phyloP scores from a whole-genome alignment of 768 basidiomycete species.

The Tricholomella constricta region DNA sequence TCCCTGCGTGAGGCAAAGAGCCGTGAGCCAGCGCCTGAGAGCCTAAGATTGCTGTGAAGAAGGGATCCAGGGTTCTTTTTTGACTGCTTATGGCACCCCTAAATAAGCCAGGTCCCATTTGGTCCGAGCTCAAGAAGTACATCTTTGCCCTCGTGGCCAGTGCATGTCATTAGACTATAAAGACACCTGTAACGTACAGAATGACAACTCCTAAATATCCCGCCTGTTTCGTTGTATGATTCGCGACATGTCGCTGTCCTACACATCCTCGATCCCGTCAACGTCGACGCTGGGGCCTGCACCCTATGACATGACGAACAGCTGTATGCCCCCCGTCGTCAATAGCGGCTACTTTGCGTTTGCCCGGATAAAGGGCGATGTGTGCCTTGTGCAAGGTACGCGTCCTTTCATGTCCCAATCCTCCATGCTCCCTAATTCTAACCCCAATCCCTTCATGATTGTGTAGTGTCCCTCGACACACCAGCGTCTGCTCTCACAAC shows the following conservation, averaged over 20 bases:
- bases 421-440: background rate
- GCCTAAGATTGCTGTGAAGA: background rate
- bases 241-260: slow-evolving; percentile 14
- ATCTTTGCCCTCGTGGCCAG: slow-evolving; percentile 38
- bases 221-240: background rate
- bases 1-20: background rate
- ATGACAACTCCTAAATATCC: slow-evolving; percentile 36
- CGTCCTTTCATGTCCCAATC: slow-evolving; percentile 3
- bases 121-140: slow-evolving; percentile 18
- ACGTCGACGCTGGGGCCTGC: background rate
- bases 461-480: slow-evolving; percentile 38
- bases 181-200: slow-evolving; percentile 28
- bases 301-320: slow-evolving; percentile 2
- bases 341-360: slow-evolving; percentile 51
- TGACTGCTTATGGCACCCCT: slow-evolving; percentile 8
- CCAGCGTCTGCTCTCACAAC: slow-evolving; percentile 47
- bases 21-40: background rate
- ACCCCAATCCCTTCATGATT: slow-evolving; percentile 5
- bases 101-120: slow-evolving; percentile 21
- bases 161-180: slow-evolving; percentile 41
- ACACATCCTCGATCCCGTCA: slow-evolving; percentile 6
- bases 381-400: slow-evolving; percentile 69
- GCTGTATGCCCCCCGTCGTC: slow-evolving; percentile 34
- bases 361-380: slow-evolving; percentile 57
- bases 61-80: background rate